Evolutionary conservation across 78 protist species (phyloP), one percentile per base, ranked within the genome.

Genomic region (Anaeramoeba ignava): DNA sequence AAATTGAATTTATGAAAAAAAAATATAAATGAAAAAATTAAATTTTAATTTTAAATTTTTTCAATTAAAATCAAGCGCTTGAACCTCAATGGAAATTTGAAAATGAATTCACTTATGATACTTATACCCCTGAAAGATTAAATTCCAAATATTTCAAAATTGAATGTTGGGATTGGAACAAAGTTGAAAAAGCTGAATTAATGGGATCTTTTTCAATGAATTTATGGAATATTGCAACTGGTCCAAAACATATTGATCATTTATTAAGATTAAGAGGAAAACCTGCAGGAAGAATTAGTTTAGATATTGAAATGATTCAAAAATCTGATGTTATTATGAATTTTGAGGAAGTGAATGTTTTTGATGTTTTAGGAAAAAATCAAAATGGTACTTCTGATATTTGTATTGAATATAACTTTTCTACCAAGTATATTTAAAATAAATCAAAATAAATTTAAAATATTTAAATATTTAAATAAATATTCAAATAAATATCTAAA

Each of bases 361-460:
- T 54, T 27, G 17, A 54, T 54, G 73, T 54, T 54, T 54, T 54
- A 27, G 73, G 73, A 17, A 54, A 54, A 54, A 54, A 54, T 17
- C 73, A 54, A 17, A 54, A 54, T 54, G 73, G 73, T 54, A 54
- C 73, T 54, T 54, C 73, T 54, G 73, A 54, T 54, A 17, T 54
- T 17, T 54, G 17, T 54, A 8, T 54, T 8, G 73, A 54, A 54
- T 54, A 54, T 17, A 27, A 54, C 17, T 54, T 54, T 54, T 8
- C 73, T n/a, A n/a, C n/a, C n/a, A n/a, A n/a, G n/a, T n/a, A n/a
- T n/a, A n/a, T n/a, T n/a, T n/a, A n/a, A n/a, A n/a, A n/a, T n/a
- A n/a, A n/a, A n/a, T n/a, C n/a, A n/a, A n/a, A n/a, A n/a, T n/a
- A n/a, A n/a, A n/a, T n/a, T n/a, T n/a, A n/a, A n/a, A n/a, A n/a